These are phyloP conservation scores for Amaranthus palmeri DNA, from an alignment of 148 eudicot genomes.

Conservation along the genomic window DNA sequence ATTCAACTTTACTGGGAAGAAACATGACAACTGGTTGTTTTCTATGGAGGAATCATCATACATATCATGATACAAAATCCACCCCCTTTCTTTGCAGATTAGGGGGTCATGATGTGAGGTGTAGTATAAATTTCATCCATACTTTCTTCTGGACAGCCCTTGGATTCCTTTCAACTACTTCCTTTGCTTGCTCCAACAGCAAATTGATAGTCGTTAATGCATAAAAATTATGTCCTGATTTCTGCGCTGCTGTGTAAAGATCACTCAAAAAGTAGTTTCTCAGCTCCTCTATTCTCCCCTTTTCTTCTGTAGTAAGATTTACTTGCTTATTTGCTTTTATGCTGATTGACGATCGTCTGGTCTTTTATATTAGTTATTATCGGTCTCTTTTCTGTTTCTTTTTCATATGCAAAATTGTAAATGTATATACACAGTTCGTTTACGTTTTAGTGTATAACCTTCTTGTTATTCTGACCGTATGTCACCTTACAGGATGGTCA, in stretches of 20 bases:
- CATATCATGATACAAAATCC: too few relatives aligned
- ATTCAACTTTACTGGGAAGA: not conserved
- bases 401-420: not conserved
- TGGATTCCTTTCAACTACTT: not conserved
- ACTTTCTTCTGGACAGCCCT: not conserved
- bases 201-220: not conserved
- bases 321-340: not conserved
- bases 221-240: not conserved
- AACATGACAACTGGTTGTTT: too few relatives aligned
- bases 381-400: not conserved
- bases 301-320: not conserved
- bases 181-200: not conserved
- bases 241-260: not conserved
- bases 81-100: too few relatives aligned
- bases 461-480: conserved; percentile 8
- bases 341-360: too few relatives aligned
- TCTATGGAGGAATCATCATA: too few relatives aligned
- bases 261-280: not conserved
- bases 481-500: conserved; percentile 75
- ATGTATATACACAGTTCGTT: not conserved
- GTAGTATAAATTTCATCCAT: not conserved
- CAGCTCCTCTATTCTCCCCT: not conserved
- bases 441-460: conserved; percentile 2
- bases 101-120: too few relatives aligned
- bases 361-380: not conserved